Evolutionary conservation across 208 protist species (phyloP).

Genomic region (Wallacemonas collosoma): DNA sequence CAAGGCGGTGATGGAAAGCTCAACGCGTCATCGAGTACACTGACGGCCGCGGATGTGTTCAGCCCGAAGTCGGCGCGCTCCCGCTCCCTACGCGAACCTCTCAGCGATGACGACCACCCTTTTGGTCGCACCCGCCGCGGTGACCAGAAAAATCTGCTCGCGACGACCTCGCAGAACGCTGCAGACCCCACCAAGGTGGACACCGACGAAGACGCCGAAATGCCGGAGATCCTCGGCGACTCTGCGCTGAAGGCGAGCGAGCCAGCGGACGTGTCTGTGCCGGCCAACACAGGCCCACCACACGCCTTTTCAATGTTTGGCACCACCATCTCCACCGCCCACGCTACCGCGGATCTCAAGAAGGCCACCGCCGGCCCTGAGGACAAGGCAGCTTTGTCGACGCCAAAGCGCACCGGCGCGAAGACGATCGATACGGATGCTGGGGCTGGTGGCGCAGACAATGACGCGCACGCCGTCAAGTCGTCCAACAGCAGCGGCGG

Average conservation of each 20-base stretch:
- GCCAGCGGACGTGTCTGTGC: background rate
- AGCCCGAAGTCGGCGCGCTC: background rate
- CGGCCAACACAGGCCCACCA: too few relatives aligned
- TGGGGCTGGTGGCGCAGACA: conserved; percentile 4
- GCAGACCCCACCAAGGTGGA: background rate
- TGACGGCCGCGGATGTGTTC: background rate
- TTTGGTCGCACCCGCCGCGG: background rate
- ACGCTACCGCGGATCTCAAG: background rate
- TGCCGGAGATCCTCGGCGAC: background rate
- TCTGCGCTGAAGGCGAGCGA: conserved; percentile 1
- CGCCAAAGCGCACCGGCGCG: background rate
- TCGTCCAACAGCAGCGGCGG: conserved; percentile 18
- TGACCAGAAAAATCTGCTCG: background rate
- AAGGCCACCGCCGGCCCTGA: background rate
- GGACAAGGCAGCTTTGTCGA: background rate
- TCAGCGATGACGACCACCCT: background rate
- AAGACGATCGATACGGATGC: background rate
- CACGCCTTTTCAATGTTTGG: background rate
- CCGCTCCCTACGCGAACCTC: background rate
- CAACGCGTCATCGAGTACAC: background rate
- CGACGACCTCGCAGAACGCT: background rate
- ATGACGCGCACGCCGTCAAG: conserved; percentile 15
- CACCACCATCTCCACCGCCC: background rate
- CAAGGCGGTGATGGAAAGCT: background rate
- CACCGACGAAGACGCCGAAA: background rate